Percentiles rank a stretch among this genome's conserved stretches.
Evolutionary conservation across 495 filamentous ascomycete species (phyloP).

Genomic region (Elaphomyces granulatus): DNA sequence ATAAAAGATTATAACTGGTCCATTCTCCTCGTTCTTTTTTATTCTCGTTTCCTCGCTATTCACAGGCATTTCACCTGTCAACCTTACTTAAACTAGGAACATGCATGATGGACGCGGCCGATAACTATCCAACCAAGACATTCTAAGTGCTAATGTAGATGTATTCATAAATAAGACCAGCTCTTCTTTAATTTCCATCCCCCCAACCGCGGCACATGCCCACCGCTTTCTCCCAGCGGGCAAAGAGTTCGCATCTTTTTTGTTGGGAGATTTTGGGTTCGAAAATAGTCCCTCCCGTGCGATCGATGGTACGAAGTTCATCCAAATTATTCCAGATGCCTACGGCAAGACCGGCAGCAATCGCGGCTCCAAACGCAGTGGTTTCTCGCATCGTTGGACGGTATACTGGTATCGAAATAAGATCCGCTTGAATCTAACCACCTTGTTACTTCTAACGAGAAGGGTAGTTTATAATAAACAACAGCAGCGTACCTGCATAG

Average conservation of each 20-base stretch:
- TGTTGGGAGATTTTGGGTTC: conserved; percentile 47
- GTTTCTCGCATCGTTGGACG: conserved; percentile 70
- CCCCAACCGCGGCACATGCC: conserved; percentile 75
- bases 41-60: no score
- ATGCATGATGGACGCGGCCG: no score
- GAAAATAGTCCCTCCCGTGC: conserved; percentile 58
- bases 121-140: no score
- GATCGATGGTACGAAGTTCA: conserved; percentile 67
- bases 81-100: no score
- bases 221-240: conserved; percentile 71
- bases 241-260: conserved; percentile 49
- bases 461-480: conserved; percentile 6
- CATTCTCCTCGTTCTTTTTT: no score
- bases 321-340: conserved; percentile 69
- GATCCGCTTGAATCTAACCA: conserved; percentile 27
- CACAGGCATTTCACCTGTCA: no score
- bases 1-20: no score
- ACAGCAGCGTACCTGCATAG: conserved; percentile 53
- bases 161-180: no score
- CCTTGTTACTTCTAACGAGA: background rate
- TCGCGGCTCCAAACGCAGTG: conserved; percentile 81
- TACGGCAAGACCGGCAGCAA: conserved; percentile 83
- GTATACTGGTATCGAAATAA: conserved; percentile 32
- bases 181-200: conserved; percentile 3
- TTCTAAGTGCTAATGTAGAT: no score